Evolutionary conservation across 768 basidiomycete genomes (phyloP), one percentile per base, ranked within the genome.

Genomic region (Tricholoma sp.): DNA sequence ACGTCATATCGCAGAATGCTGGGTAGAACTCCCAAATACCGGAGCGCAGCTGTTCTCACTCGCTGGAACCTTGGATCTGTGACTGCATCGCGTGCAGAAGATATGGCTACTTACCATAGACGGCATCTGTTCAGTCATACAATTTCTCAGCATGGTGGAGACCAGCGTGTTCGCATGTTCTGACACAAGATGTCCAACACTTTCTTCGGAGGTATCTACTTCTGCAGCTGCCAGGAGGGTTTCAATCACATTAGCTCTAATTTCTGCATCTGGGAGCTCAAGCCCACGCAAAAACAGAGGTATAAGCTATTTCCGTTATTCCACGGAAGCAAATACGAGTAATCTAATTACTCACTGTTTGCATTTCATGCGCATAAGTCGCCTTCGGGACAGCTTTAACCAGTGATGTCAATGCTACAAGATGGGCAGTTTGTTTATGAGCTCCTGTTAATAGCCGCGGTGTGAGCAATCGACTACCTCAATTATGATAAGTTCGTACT

Each of bases 271-370:
- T 3, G 86, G 82, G 4, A 97, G 73, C 41, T 90, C 85, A 15
- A 98, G 80, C 3, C 92, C 89, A 13, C 89, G 89, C 42, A 99
- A 73, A 4, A 99, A 77, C 12, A 98, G 78, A 0, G 97, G 94
- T 61, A 98, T 81, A 11, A 98, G 80, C 95, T 98, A 44, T 17
- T 28, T 32, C 29, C 41, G 45, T 15, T 32, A 15, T 33, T 39
- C 33, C 39, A 37, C 31, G 3, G 20, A 31, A 45, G 11, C 24
- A 34, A 28, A 7, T 17, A 10, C 1, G 6, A 13, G 15, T 28
- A 32, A 10, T 7, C 24, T 12, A 12, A 44, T 11, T n/a, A 56
- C 80, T 47, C 55, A 88, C 88, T 13, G 71, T 69, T 29, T 86
- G 69, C 68, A 98, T 80, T 61, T 91, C 81, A 20, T 84, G 76